Percentiles rank a stretch among this genome's conserved stretches.
Evolutionary conservation across 805 yeast genomes (phyloP).

Genomic region (Phaffomyces opuntiae): DNA sequence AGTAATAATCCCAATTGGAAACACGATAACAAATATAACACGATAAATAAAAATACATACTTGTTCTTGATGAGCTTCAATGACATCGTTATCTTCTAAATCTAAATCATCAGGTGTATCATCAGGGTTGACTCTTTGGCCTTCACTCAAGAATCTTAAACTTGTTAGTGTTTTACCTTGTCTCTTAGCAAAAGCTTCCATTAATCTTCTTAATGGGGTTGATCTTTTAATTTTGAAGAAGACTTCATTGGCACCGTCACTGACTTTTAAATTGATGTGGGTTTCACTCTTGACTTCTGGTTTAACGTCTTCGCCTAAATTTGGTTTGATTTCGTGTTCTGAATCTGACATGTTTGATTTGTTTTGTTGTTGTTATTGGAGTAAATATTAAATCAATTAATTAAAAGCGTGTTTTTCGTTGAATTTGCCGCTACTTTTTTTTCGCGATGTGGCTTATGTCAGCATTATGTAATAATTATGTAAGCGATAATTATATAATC

Average conservation of each 20-base stretch:
- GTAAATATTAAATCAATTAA: background rate
- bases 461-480: background rate
- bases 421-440: no score
- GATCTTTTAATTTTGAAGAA: conserved; percentile 91
- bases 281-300: conserved; percentile 55
- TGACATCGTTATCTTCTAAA: conserved; percentile 91
- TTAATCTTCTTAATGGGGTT: conserved; percentile 87
- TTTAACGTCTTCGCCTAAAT: conserved; percentile 27
- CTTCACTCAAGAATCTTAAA: conserved; percentile 87
- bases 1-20: conserved; percentile 7
- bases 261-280: conserved; percentile 88
- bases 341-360: conserved; percentile 20
- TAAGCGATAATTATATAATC: background rate
- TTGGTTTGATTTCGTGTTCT: conserved; percentile 29
- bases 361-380: background rate
- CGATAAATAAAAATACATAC: conserved; percentile 39
- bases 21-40: no score
- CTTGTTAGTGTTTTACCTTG: conserved; percentile 84
- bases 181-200: conserved; percentile 98
- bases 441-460: background rate
- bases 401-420: background rate
- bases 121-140: conserved; percentile 79
- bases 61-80: conserved; percentile 97
- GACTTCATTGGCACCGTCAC: conserved; percentile 90
- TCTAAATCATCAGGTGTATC: conserved; percentile 92